Percentiles rank a stretch among this genome's conserved stretches.
phyloP scores from a whole-genome alignment of 2,329 filamentous ascomycete species.

The Fusarium decemcellulare region DNA sequence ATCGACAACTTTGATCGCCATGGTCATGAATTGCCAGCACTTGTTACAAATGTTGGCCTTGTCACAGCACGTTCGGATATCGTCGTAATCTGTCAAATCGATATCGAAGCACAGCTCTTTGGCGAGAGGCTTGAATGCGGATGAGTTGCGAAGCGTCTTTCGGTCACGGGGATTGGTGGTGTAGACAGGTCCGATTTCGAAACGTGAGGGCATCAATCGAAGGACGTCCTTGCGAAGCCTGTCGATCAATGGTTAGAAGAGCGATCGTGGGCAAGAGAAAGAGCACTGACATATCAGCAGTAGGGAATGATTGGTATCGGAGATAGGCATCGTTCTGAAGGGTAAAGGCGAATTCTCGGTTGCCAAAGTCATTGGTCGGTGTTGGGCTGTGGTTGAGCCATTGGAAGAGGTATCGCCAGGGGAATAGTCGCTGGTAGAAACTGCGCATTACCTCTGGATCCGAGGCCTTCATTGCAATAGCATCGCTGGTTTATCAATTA shows the following conservation, averaged over 20 bases:
- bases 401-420: constrained; percentile 94
- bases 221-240: constrained; percentile 93
- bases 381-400: constrained; percentile 96
- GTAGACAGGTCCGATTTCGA: constrained; percentile 99
- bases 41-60: constrained; percentile 94
- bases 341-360: constrained; percentile 97
- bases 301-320: constrained; percentile 83
- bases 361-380: constrained; percentile 88
- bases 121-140: constrained; percentile 86
- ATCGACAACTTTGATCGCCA: constrained; percentile 96
- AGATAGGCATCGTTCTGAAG: constrained; percentile 93
- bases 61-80: constrained; percentile 94
- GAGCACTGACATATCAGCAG: constrained; percentile 64
- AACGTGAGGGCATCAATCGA: constrained; percentile 88
- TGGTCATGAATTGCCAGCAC: constrained; percentile 98
- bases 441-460: constrained; percentile 90
- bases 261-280: too few relatives aligned
- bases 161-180: constrained; percentile 93
- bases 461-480: constrained; percentile 63
- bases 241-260: constrained; percentile 16
- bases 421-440: constrained; percentile 96
- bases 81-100: constrained; percentile 98
- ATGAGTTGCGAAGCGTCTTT: constrained; percentile 85
- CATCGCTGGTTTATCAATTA: constrained; percentile 46
- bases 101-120: constrained; percentile 99